These are phyloP conservation scores for Deakozyma indianensis DNA, from an alignment of 805 yeast species.

Conservation along the genomic window DNA sequence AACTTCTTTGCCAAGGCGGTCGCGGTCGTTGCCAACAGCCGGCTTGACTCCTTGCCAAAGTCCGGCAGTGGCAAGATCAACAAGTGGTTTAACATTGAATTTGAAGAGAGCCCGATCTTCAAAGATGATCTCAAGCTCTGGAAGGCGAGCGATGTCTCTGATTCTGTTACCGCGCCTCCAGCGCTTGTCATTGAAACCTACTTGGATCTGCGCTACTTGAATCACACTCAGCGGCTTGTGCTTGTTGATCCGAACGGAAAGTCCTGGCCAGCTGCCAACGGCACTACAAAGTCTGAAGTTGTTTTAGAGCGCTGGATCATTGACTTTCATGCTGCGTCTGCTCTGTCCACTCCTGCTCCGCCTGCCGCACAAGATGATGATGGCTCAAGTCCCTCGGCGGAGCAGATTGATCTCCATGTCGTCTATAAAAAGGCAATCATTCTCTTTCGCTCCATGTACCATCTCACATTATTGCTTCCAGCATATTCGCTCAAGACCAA, in stretches of 20 bases:
- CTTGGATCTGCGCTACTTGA: conserved; percentile 47
- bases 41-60: conserved; percentile 10
- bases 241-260: conserved; percentile 40
- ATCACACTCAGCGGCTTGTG: conserved; percentile 43
- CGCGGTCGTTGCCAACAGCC: conserved; percentile 18
- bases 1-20: conserved; percentile 27
- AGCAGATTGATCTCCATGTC: conserved; percentile 37
- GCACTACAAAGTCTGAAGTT: conserved; percentile 60
- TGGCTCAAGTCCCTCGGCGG: neutral
- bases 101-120: conserved; percentile 23
- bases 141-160: conserved; percentile 26
- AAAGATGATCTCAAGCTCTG: conserved; percentile 52
- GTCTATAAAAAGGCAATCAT: conserved; percentile 64
- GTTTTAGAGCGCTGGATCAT: conserved; percentile 90
- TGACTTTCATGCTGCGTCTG: conserved; percentile 46
- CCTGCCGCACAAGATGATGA: neutral
- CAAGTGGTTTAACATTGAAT: conserved; percentile 27
- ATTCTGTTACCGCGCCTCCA: conserved; percentile 29
- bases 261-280: conserved; percentile 37
- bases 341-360: conserved; percentile 7
- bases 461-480: conserved; percentile 57
- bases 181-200: conserved; percentile 81
- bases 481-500: conserved; percentile 41
- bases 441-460: conserved; percentile 58
- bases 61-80: conserved; percentile 13